Evolutionary conservation across 2,329 filamentous ascomycete species (phyloP), one percentile per base, ranked within the genome.

Genomic region (Mycosphaerella sp.): DNA sequence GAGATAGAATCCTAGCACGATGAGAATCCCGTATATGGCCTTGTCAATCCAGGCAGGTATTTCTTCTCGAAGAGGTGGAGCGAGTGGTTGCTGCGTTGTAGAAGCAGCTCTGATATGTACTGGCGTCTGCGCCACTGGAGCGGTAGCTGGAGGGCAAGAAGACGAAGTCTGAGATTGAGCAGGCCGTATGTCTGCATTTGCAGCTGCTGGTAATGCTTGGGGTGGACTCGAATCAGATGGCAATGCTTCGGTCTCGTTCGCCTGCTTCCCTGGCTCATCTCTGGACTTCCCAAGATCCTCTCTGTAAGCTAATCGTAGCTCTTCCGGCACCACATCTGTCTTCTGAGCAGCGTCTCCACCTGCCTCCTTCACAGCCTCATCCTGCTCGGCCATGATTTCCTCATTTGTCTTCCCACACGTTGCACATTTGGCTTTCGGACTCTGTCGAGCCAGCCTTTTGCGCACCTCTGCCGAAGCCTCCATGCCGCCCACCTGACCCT

Each of bases 401-500:
- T 73, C 76, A 64, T 95, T 95, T 8, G 74, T 78, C 70, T 78
- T 83, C 46, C 41, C 50, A 66, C 91, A 97, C 0, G 73, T 77
- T 0, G 75, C 66, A 69, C 93, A 97, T 47, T 72, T 79, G 78
- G 83, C 96, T 0, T 60, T 65, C 1, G 70, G 69, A 54, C 83
- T 89, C 62, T 85, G 80, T 41, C 66, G 72, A 4, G 93, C 93
- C 62, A 93, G 79, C 41, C 79, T 73, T 62, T 77, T 77, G 49
- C 91, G 75, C 44, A 87, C 81, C 4, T 75, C 77, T 14, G 85
- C 82, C 21, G 74, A 80, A 3, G 85, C 85, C 59, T 96, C 90
- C 62, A 97, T 75, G 0, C 93, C 93, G 10, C 93, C 93, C 1
- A 98, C 75, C 73, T 97, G 93, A 1, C 93, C 93, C 61, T 80